Evolutionary conservation across 2,329 filamentous ascomycete genomes (phyloP).

Genomic region (Didymella sp.): DNA sequence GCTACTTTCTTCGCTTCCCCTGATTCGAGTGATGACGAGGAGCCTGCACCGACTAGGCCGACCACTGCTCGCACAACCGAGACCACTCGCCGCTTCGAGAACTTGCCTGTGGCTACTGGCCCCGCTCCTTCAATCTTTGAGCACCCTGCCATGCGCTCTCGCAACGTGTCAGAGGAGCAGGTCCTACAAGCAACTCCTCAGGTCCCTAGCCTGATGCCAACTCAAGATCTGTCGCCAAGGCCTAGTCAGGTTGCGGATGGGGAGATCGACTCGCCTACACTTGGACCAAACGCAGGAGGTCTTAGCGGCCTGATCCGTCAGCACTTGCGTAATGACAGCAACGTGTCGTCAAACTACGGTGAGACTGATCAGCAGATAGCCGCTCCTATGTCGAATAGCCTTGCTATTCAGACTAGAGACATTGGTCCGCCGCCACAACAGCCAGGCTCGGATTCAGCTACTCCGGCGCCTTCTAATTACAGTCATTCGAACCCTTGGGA

Average conservation of each 20-base stretch:
- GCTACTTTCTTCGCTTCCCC: conserved; percentile 43
- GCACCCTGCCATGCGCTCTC: conserved; percentile 48
- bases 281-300: conserved; percentile 69
- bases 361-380: conserved; percentile 47
- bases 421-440: conserved; percentile 38
- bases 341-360: conserved; percentile 76
- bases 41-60: conserved; percentile 26
- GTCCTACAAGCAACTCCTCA: conserved; percentile 19
- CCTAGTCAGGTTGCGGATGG: conserved; percentile 29
- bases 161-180: conserved; percentile 34
- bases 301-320: conserved; percentile 83
- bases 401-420: conserved; percentile 47
- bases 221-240: conserved; percentile 13
- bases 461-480: conserved; percentile 56
- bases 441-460: conserved; percentile 46
- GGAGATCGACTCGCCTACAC: conserved; percentile 76
- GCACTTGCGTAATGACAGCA: conserved; percentile 83
- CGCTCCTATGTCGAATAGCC: conserved; percentile 33
- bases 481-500: conserved; percentile 64
- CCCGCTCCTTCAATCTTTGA: conserved; percentile 46
- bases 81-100: conserved; percentile 40
- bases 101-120: conserved; percentile 43
- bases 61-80: conserved; percentile 27
- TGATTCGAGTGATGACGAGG: conserved; percentile 44
- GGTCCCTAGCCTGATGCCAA: conserved; percentile 5